Percentiles rank a stretch among this genome's conserved stretches.
phyloP scores from a whole-genome alignment of 495 filamentous ascomycete genomes.

The Corynascus novoguineensis region DNA sequence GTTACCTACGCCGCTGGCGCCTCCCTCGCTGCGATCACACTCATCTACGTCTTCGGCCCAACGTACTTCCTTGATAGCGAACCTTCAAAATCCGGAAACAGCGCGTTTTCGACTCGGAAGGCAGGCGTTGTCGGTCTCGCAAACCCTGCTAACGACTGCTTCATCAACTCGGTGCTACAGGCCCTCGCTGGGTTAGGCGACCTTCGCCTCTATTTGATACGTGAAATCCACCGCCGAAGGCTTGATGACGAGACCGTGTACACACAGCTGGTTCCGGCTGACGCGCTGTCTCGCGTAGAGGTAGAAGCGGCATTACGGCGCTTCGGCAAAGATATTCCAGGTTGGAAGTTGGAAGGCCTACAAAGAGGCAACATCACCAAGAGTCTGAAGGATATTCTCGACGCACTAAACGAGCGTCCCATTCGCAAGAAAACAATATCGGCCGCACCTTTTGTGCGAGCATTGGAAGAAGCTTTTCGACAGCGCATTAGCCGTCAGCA shows the following conservation, averaged over 20 bases:
- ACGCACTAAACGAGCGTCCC: constrained; percentile 88
- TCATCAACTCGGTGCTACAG: constrained; percentile 97
- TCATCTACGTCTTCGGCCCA: constrained; percentile 94
- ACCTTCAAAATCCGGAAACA: constrained; percentile 33
- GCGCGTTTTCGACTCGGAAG: constrained; percentile 55
- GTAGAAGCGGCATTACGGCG: constrained; percentile 12
- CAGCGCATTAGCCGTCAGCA: constrained; percentile 89
- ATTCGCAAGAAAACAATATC: constrained; percentile 93
- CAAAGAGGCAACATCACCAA: constrained; percentile 77
- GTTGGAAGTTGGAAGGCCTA: constrained; percentile 64
- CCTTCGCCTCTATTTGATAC: constrained; percentile 81
- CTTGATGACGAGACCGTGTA: constrained; percentile 73
- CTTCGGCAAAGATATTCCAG: constrained; percentile 45
- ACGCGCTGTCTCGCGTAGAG: constrained; percentile 17
- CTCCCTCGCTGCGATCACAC: constrained; percentile 88
- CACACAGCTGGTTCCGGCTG: constrained; percentile 48
- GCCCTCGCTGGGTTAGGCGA: constrained; percentile 92
- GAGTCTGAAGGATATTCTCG: constrained; percentile 86
- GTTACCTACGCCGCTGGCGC: constrained; percentile 93
- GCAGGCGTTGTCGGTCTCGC: constrained; percentile 83
- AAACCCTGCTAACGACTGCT: constrained; percentile 97
- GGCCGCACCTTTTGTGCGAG: constrained; percentile 68
- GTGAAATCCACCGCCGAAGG: constrained; percentile 74
- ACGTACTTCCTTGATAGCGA: constrained; percentile 90
- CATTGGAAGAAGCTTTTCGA: constrained; percentile 78